Conservation (phyloP, 1,284 basidiomycete genomes). For the Austroboletus rostrupii region DNA sequence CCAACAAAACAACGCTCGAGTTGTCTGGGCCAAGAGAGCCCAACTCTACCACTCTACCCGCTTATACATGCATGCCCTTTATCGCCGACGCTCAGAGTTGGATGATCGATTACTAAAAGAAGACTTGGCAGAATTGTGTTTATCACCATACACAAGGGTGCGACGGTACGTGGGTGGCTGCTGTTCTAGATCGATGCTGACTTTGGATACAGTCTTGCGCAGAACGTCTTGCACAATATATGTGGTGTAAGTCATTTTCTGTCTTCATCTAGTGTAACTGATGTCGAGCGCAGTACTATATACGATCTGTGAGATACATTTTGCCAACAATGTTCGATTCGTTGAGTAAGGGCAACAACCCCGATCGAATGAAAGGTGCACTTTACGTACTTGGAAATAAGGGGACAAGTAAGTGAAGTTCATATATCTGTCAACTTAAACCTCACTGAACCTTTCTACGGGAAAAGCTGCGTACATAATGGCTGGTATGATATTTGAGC, state of each 20-base stretch:
- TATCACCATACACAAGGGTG: slow-evolving; percentile 82
- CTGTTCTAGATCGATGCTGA: slow-evolving; percentile 5
- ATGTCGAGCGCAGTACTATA: slow-evolving; percentile 57
- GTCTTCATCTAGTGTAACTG: slow-evolving; percentile 1
- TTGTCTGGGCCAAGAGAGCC: slow-evolving; percentile 78
- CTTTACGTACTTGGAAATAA: slow-evolving; percentile 85
- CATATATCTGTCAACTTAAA: background rate
- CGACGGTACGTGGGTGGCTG: slow-evolving; percentile 48
- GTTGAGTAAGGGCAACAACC: slow-evolving; percentile 72
- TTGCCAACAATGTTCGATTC: slow-evolving; percentile 69
- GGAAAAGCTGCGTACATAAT: slow-evolving; percentile 57
- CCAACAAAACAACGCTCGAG: slow-evolving; percentile 72
- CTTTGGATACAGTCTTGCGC: slow-evolving; percentile 56
- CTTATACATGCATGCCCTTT: slow-evolving; percentile 75
- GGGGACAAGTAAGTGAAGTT: slow-evolving; percentile 48
- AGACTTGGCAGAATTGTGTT: slow-evolving; percentile 79
- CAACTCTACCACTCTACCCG: slow-evolving; percentile 72
- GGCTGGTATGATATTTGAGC: slow-evolving; percentile 41
- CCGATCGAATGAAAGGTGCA: slow-evolving; percentile 94
- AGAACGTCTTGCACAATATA: slow-evolving; percentile 65
- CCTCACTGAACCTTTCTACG: slow-evolving; percentile 3
- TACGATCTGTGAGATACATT: slow-evolving; percentile 73
- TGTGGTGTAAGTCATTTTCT: slow-evolving; percentile 48
- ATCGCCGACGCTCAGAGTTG: slow-evolving; percentile 74
- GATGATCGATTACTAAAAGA: slow-evolving; percentile 74